Percentiles rank a stretch among this genome's conserved stretches.
These are phyloP conservation scores for Colletotrichum neosansevieriae DNA, from an alignment of 2,329 filamentous ascomycete genomes.

Conservation along the genomic window DNA sequence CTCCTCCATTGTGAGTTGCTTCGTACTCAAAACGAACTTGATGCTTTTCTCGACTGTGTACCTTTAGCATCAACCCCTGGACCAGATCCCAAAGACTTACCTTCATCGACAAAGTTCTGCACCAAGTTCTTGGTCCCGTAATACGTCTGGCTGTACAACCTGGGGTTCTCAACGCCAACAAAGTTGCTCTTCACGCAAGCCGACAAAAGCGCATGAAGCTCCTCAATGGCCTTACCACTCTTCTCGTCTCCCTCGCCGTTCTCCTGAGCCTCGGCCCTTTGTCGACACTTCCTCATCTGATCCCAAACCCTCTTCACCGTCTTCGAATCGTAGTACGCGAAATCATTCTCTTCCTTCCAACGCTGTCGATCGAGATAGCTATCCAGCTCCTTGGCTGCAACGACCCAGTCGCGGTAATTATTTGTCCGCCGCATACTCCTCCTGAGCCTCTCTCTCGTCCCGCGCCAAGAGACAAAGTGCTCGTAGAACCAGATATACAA, in stretches of 20 bases:
- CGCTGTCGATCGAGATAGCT: conserved; percentile 81
- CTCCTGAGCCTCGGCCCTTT: conserved; percentile 66
- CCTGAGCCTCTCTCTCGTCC: conserved; percentile 78
- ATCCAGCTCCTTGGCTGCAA: conserved; percentile 83
- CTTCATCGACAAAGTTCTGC: conserved; percentile 89
- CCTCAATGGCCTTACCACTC: conserved; percentile 68
- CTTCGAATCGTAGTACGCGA: conserved; percentile 87
- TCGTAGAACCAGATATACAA: conserved; percentile 95
- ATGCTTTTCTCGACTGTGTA: conserved; percentile 72
- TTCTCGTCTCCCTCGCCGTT: conserved; percentile 51
- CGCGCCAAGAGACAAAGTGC: conserved; percentile 90
- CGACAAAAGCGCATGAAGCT: conserved; percentile 82
- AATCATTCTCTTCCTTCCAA: conserved; percentile 84
- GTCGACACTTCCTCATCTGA: conserved; percentile 76
- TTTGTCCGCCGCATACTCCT: conserved; percentile 77
- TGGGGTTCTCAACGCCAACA: conserved; percentile 91
- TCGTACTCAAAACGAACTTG: conserved; percentile 75
- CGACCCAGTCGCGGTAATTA: conserved; percentile 86
- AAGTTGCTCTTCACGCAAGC: conserved; percentile 98
- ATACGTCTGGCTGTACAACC: conserved; percentile 97
- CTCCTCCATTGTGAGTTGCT: conserved; percentile 75
- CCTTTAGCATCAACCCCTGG: conserved; percentile 35
- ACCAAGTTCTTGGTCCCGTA: conserved; percentile 97
- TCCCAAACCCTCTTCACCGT: conserved; percentile 83
- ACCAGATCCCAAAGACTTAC: conserved; percentile 53